These are phyloP conservation scores for Silybum marianum DNA, from an alignment of 129 eudicot genomes.

Conservation along the genomic window DNA sequence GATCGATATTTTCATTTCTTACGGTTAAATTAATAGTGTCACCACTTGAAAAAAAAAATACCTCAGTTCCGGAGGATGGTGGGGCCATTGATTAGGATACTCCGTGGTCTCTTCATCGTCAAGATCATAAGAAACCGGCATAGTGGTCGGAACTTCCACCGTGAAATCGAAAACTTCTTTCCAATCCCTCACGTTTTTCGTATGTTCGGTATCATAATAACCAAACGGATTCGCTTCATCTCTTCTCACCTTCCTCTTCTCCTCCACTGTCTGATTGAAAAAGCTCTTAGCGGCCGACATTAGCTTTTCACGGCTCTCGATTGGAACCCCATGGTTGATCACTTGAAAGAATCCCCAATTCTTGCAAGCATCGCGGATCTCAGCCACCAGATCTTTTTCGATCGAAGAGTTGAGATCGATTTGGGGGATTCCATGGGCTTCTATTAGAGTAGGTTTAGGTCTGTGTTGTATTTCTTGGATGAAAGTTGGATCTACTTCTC, in stretches of 20 bases:
- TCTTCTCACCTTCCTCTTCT: constrained; percentile 62
- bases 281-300: constrained; percentile 43
- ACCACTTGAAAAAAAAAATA: neutral
- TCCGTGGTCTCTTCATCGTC: constrained; percentile 34
- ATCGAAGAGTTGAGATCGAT: constrained; percentile 45
- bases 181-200: constrained; percentile 78
- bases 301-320: constrained; percentile 34
- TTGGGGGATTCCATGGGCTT: constrained; percentile 59
- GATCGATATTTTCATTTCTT: too few relatives aligned
- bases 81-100: constrained; percentile 58
- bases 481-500: constrained; percentile 59
- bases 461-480: constrained; percentile 70
- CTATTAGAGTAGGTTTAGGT: constrained; percentile 45
- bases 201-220: constrained; percentile 59
- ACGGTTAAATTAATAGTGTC: too few relatives aligned
- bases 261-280: constrained; percentile 44
- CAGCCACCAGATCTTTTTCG: constrained; percentile 30
- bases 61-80: constrained; percentile 54
- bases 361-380: constrained; percentile 52
- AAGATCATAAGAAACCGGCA: constrained; percentile 47
- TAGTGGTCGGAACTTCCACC: constrained; percentile 39
- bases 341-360: constrained; percentile 81
- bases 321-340: constrained; percentile 60
- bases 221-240: constrained; percentile 58
- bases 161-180: constrained; percentile 62